These are phyloP conservation scores for Citrus glauca DNA, from an alignment of 345 rosid genomes.

Conservation along the genomic window DNA sequence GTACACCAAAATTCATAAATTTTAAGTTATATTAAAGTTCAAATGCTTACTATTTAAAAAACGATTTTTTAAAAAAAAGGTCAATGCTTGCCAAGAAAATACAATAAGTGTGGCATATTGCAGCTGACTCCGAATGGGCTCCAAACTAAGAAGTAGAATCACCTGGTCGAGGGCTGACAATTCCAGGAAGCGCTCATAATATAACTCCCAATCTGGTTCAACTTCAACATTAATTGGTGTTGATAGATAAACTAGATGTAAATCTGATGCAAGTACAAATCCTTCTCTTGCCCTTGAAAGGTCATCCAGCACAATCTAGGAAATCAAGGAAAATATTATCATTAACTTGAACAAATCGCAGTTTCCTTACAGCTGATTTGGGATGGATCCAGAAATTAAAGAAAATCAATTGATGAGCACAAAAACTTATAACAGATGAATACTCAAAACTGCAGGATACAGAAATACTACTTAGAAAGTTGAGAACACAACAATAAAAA, in stretches of 20 bases:
- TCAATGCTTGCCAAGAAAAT: not conserved
- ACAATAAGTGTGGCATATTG: not conserved
- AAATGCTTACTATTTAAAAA: not conserved
- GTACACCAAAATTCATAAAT: not conserved
- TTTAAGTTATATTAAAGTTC: not conserved
- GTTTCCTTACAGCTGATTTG: not conserved
- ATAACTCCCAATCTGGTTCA: conserved; percentile 96
- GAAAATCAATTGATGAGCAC: not conserved
- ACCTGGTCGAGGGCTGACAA: conserved; percentile 89
- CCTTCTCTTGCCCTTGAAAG: conserved; percentile 97
- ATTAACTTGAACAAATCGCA: conserved; percentile 2
- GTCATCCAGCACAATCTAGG: conserved; percentile 89
- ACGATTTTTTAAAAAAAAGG: too few species aligned
- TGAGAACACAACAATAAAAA: conserved; percentile 4
- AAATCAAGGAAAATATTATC: conserved; percentile 22
- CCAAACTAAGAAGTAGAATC: conserved; percentile 17
- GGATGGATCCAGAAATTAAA: not conserved
- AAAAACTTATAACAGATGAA: conserved; percentile 8
- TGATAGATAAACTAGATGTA: conserved; percentile 87
- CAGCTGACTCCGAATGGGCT: not conserved
- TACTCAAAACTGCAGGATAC: not conserved
- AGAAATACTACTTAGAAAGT: not conserved
- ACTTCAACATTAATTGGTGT: conserved; percentile 92
- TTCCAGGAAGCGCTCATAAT: conserved; percentile 83
- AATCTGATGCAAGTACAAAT: conserved; percentile 92